Evolutionary conservation across 306 rosid genomes (phyloP), one percentile per base, ranked within the genome.

Genomic region (Carpinus fangiana): DNA sequence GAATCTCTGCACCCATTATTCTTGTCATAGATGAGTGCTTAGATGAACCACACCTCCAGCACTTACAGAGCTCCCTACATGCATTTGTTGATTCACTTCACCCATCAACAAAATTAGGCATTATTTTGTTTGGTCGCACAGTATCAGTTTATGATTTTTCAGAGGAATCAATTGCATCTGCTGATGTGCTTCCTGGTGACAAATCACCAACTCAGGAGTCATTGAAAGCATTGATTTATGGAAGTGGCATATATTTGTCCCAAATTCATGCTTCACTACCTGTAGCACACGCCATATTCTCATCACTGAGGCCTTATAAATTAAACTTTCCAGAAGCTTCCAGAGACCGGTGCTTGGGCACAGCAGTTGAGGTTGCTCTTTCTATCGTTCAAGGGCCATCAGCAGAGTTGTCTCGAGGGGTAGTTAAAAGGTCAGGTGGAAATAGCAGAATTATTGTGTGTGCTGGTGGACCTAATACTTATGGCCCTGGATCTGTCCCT

Each of bases 311-410:
- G 80, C 90, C 99, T 54, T 93, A 88, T 82, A 95, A 86, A 86
- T 78, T 85, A 83, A 87, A 88, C 65, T 36, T 86, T 81, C 87
- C 98, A 55, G 99, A 95, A 87, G 93, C 93, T 74, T 93, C 96
- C 26, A 91, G 99, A 86, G 99, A 93, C 74, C 91, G 99, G 75
- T 95, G 99, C 85, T 88, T 95, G 54, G 98, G 99, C 57, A 76
- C 97, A 43, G 98, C 99, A 59, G 98, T 93, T 84, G 93, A 93
- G 91, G 97, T 90, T 87, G 99, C 99, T 82, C 97, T 95, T 78
- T 94, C 92, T 79, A 88, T 95, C 55, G 85, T 93, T 79, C 98
- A 89, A 86, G 99, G 98, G 52, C 99, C 98, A 43, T 93, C 99
- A 23, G 98, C 93, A 75, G 99, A 93, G 79, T 76, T 95, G 78